These are phyloP conservation scores for Atalantia buxifolia DNA, from an alignment of 345 rosid species.

Conservation along the genomic window DNA sequence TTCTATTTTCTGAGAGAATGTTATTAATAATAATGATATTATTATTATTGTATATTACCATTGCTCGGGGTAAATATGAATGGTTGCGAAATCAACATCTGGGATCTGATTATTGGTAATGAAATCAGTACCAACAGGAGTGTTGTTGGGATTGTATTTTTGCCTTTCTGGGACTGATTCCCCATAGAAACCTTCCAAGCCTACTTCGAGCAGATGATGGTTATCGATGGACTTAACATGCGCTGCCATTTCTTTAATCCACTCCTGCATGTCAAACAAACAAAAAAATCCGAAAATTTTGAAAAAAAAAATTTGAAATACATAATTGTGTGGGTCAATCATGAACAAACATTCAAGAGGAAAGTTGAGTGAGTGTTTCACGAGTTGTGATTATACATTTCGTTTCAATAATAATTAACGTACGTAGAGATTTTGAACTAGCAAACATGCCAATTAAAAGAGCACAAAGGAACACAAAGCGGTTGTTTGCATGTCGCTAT, in stretches of 20 bases:
- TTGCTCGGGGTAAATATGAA: constrained; percentile 90
- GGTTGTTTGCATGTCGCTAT: neutral
- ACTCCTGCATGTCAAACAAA: constrained; percentile 38
- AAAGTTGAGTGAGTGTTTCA: too few species aligned
- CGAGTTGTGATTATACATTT: too few species aligned
- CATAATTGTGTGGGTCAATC: too few species aligned
- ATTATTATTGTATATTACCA: constrained; percentile 30
- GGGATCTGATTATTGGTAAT: constrained; percentile 70
- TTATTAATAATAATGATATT: too few species aligned
- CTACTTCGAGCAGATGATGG: constrained; percentile 77
- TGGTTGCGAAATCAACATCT: constrained; percentile 77
- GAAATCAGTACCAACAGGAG: constrained; percentile 78
- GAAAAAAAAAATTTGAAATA: too few species aligned
- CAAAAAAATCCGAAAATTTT: too few species aligned
- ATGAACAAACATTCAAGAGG: too few species aligned
- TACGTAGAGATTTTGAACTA: too few species aligned
- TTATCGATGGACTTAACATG: constrained; percentile 72
- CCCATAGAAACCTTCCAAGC: constrained; percentile 90
- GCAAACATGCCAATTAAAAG: too few species aligned
- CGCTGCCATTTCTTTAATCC: constrained; percentile 88
- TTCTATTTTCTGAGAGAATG: too few species aligned
- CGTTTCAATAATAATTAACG: too few species aligned
- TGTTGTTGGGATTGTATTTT: constrained; percentile 49
- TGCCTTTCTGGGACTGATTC: constrained; percentile 35
- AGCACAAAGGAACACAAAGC: too few species aligned